Percentiles rank a stretch among this genome's conserved stretches.
These are phyloP conservation scores for Phytophthora cryptogea DNA, from an alignment of 352 stramenopile species.

Conservation along the genomic window DNA sequence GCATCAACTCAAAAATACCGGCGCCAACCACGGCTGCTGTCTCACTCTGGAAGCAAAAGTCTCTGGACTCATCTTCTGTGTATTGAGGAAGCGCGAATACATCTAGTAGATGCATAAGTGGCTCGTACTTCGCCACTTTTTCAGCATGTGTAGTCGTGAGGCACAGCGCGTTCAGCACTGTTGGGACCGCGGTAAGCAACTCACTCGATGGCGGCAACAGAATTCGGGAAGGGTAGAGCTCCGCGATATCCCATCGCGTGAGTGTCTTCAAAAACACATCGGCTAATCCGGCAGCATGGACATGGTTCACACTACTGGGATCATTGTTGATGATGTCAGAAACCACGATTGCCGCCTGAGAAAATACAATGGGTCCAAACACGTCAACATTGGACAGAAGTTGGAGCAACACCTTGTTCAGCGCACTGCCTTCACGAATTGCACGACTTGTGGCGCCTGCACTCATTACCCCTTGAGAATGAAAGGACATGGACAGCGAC, in stretches of 20 bases:
- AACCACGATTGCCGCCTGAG: conserved; percentile 92
- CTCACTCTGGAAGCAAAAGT: conserved; percentile 92
- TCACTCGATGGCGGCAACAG: conserved; percentile 89
- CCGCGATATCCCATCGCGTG: conserved; percentile 74
- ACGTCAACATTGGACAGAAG: conserved; percentile 90
- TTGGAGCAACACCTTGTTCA: conserved; percentile 90
- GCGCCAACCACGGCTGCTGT: conserved; percentile 92
- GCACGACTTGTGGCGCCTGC: conserved; percentile 81
- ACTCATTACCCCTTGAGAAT: conserved; percentile 89
- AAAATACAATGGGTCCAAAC: conserved; percentile 94
- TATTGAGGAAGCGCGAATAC: conserved; percentile 92
- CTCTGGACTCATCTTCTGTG: conserved; percentile 73
- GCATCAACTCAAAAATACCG: conserved; percentile 96
- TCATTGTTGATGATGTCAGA: conserved; percentile 98
- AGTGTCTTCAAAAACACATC: conserved; percentile 93
- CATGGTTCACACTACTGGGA: conserved; percentile 94
- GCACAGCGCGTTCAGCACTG: conserved; percentile 92
- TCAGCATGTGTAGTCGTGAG: conserved; percentile 93
- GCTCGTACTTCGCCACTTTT: conserved; percentile 90
- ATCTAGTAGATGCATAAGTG: conserved; percentile 90
- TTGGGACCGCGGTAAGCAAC: conserved; percentile 95
- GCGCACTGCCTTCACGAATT: conserved; percentile 85
- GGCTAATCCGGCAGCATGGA: conserved; percentile 93
- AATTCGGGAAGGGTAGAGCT: conserved; percentile 52
- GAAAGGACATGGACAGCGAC: conserved; percentile 85